Conservation (phyloP, 1,284 basidiomycete genomes). For the Trichosporon coremiiforme region DNA sequence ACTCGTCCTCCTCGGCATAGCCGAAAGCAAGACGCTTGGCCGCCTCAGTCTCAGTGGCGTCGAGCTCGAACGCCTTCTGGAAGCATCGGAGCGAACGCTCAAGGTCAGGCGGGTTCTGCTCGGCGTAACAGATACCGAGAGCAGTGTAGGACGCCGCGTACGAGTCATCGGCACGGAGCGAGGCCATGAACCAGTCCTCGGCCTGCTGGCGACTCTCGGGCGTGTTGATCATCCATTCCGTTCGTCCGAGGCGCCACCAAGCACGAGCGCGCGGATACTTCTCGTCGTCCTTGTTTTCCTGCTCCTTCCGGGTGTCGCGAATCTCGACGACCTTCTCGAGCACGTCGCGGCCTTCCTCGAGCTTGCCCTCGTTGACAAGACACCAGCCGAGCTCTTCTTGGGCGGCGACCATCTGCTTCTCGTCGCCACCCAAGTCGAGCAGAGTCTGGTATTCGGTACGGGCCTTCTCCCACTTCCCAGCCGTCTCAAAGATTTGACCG, state of each 20-base stretch:
- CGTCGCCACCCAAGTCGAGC: constrained; percentile 49
- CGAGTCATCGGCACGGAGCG: constrained; percentile 73
- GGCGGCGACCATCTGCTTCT: constrained; percentile 65
- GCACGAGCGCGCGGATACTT: constrained; percentile 65
- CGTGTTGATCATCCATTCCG: constrained; percentile 70
- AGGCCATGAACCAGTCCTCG: constrained; percentile 77
- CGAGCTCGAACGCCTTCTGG: constrained; percentile 97
- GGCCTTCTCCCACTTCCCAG: constrained; percentile 72
- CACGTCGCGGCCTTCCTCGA: constrained; percentile 62
- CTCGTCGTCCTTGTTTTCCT: constrained; percentile 59
- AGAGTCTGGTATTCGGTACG: constrained; percentile 64
- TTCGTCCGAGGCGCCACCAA: constrained; percentile 79
- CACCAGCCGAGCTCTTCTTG: constrained; percentile 88
- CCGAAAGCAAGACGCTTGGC: constrained; percentile 80
- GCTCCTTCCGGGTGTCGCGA: constrained; percentile 63
- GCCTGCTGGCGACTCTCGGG: constrained; percentile 62
- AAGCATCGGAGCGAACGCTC: constrained; percentile 91
- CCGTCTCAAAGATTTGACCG: constrained; percentile 71
- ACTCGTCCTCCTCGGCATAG: constrained; percentile 90
- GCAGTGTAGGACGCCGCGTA: constrained; percentile 93
- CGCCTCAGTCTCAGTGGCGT: constrained; percentile 82
- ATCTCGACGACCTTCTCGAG: constrained; percentile 66
- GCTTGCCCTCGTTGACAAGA: constrained; percentile 63
- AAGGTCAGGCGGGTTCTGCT: constrained; percentile 73
- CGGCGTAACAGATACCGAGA: constrained; percentile 85